These are phyloP conservation scores for Cokeromyces recurvatus DNA, from an alignment of 371 early-diverging fungal genomes.

Conservation along the genomic window DNA sequence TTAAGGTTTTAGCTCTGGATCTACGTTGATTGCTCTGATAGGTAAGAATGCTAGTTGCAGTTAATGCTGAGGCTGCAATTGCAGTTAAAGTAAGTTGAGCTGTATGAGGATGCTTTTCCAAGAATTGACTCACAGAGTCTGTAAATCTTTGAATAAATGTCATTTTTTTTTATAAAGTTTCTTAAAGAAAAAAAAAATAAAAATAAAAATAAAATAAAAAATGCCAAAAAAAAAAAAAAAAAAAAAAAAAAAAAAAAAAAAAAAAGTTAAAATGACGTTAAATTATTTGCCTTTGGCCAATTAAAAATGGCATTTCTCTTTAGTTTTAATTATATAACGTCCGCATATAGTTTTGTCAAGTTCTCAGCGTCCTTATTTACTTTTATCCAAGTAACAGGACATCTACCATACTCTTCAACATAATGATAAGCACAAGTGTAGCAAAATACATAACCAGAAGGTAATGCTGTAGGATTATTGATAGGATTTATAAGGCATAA, in stretches of 20 bases:
- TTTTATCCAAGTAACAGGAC: slow-evolving; percentile 69
- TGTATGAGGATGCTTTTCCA: slow-evolving; percentile 15
- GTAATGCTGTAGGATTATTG: slow-evolving; percentile 81
- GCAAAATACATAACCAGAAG: slow-evolving; percentile 83
- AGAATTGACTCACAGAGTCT: slow-evolving; percentile 9
- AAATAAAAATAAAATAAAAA: not conserved
- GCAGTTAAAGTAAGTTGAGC: slow-evolving; percentile 40
- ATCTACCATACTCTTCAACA: slow-evolving; percentile 59
- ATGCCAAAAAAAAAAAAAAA: not conserved
- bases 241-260: too few species aligned
- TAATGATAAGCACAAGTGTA: slow-evolving; percentile 74
- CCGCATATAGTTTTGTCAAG: slow-evolving; percentile 59
- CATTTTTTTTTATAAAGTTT: slow-evolving; percentile 1
- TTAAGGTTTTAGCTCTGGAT: slow-evolving; percentile 37
- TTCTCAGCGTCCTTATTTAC: slow-evolving; percentile 35
- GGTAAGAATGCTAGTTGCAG: slow-evolving; percentile 48
- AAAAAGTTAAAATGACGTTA: too few species aligned
- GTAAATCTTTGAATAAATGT: slow-evolving; percentile 5
- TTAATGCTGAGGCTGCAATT: slow-evolving; percentile 57
- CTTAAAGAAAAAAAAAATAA: slow-evolving; percentile 2
- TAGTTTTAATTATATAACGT: slow-evolving; percentile 24
- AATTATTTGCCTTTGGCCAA: too few species aligned
- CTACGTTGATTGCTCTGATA: slow-evolving; percentile 38
- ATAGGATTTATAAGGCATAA: slow-evolving; percentile 63
- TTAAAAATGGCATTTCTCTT: too few species aligned